These are phyloP conservation scores for Agaricus subrufescens DNA, from an alignment of 768 basidiomycete species.

Conservation along the genomic window DNA sequence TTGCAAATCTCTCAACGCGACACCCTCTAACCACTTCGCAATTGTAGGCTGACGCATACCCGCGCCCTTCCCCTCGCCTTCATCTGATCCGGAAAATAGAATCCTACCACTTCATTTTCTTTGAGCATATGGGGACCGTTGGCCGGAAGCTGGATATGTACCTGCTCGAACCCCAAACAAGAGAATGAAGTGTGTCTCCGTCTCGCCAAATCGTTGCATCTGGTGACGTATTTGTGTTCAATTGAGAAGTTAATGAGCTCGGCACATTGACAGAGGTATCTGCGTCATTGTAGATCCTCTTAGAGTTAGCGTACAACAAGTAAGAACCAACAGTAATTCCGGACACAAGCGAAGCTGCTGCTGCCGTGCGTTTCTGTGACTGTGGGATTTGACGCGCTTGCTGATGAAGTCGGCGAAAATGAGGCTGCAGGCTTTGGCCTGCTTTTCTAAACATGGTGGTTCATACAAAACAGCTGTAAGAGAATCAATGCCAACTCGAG, in stretches of 20 bases:
- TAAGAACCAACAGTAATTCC: conserved; percentile 29
- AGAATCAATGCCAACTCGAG: not conserved
- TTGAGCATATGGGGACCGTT: not conserved
- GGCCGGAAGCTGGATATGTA: conserved; percentile 23
- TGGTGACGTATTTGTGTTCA: conserved; percentile 12
- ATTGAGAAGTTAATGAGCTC: conserved; percentile 8
- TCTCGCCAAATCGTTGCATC: conserved; percentile 13
- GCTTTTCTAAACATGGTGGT: conserved; percentile 25
- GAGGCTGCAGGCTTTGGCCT: conserved; percentile 17
- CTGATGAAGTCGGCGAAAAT: conserved; percentile 20
- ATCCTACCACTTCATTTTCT: conserved; percentile 27
- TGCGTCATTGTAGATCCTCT: conserved; percentile 28
- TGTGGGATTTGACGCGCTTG: conserved; percentile 17
- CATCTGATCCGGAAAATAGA: conserved; percentile 21
- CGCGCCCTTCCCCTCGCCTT: conserved; percentile 25
- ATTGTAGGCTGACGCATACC: conserved; percentile 45
- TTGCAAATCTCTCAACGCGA: conserved; percentile 70
- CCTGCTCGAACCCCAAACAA: conserved; percentile 79
- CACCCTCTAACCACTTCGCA: conserved; percentile 55
- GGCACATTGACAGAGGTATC: conserved; percentile 4
- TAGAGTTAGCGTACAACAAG: conserved; percentile 33
- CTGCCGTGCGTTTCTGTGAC: conserved; percentile 13
- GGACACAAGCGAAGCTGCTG: conserved; percentile 20
- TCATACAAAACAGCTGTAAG: not conserved
- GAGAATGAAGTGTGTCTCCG: conserved; percentile 33